Base-by-base conservation (phyloP, 1,284 basidiomycete species). In the Fomitopsis betulina region DNA sequence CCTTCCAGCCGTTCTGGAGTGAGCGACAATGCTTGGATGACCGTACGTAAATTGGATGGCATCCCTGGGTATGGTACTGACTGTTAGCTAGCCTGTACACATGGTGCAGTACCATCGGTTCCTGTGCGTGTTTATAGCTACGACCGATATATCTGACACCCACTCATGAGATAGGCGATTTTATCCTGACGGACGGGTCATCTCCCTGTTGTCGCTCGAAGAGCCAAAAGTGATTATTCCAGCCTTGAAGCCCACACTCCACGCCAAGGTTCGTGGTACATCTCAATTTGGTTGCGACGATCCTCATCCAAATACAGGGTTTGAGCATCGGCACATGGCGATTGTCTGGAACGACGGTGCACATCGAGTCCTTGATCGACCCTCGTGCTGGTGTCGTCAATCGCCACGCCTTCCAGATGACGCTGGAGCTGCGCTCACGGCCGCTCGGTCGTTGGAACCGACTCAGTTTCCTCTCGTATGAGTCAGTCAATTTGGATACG, bases 361-460 rank as follows among this genome's bases (percentile, higher is more conserved):
- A 81, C 59, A 75, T 92, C 51, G 79, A 80, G 40, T 82, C 89
- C 64, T 82, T 92, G 58, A 68, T 82, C 25, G 87, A 91, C 19
- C 66, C 53, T 13, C 27, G 33, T n/a, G 21, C 51, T 55, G 54
- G 54, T 38, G 60, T 58, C 33, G 30, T 58, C 39, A 19, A 58
- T 45, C 67, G 88, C 52, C 96, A 96, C 71, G 79, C 85, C 7
- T 97, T 97, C 72, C 84, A 85, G 67, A 97, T 98, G 94, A 81
- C 81, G 13, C 81, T 98, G 59, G 73, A 78, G 12, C 77, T 98
- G 19, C 81, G 82, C n/a, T 92, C 91, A 47, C 87, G 89, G 8
- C 87, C 88, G 1, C 71, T 91, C 13, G 93, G 93, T 15, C 78
- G 89, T 45, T 97, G 94, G 94, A 96, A 97, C 74, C 91, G 86